Conservation (phyloP, 805 yeast species). For the Debaryomyces castellii region DNA sequence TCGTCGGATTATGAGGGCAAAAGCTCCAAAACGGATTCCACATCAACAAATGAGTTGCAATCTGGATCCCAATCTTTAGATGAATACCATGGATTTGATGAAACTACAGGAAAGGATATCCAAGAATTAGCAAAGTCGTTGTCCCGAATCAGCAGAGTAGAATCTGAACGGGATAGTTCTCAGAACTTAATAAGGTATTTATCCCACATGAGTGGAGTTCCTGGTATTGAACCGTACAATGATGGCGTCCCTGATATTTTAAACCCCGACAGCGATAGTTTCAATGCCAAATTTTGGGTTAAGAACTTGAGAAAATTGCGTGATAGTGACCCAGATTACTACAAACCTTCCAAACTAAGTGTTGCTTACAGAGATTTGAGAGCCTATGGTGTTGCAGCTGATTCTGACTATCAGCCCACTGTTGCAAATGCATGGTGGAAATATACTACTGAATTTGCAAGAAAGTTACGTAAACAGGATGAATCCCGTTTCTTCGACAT, state of each 20-base stretch:
- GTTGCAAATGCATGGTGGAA: conserved; percentile 43
- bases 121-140: conserved; percentile 45
- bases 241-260: conserved; percentile 36
- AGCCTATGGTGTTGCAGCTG: conserved; percentile 66
- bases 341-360: conserved; percentile 60
- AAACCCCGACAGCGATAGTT: conserved; percentile 58
- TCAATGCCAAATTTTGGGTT: conserved; percentile 65
- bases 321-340: conserved; percentile 58
- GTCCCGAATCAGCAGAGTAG: conserved; percentile 13
- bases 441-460: conserved; percentile 14
- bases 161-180: conserved; percentile 9
- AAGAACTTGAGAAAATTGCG: conserved; percentile 57
- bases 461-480: conserved; percentile 17
- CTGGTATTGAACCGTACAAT: conserved; percentile 44
- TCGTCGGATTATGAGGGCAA: not conserved
- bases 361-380: conserved; percentile 57
- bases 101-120: conserved; percentile 32
- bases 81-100: conserved; percentile 37
- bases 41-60: conserved; percentile 3
- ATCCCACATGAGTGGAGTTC: conserved; percentile 52
- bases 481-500: conserved; percentile 29
- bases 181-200: conserved; percentile 36
- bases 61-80: conserved; percentile 15
- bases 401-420: conserved; percentile 65
- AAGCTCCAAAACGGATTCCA: not conserved